phyloP scores from a whole-genome alignment of 1,284 basidiomycete species.

The Tilletiopsis washingtonensis region DNA sequence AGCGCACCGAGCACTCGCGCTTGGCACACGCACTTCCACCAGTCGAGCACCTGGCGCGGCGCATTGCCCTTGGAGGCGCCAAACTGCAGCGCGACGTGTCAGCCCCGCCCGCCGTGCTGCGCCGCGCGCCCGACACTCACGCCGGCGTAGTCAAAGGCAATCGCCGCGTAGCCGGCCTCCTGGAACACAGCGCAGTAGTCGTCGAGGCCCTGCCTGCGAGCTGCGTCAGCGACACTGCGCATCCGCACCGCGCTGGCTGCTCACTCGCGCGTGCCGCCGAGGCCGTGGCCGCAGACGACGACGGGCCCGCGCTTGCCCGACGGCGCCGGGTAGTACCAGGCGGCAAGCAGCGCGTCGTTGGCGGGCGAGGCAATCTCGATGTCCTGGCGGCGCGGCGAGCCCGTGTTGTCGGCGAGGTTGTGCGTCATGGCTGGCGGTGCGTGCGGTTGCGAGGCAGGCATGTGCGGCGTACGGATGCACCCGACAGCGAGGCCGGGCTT shows the following conservation, averaged over 20 bases:
- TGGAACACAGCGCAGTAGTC: background rate
- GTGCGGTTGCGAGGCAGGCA: no score
- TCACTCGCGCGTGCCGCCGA: background rate
- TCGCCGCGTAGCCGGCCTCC: constrained; percentile 9
- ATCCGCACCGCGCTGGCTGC: no score
- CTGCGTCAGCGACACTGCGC: no score
- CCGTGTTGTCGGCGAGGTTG: no score
- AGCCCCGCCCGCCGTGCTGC: background rate
- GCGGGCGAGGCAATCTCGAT: background rate
- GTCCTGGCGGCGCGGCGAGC: no score
- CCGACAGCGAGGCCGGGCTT: no score
- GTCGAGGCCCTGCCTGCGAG: background rate
- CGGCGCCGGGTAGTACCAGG: background rate
- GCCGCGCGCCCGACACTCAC: background rate
- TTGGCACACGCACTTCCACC: no score
- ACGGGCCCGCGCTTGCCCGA: background rate
- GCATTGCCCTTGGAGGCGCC: constrained; percentile 17
- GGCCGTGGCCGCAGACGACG: background rate
- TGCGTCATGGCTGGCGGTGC: no score
- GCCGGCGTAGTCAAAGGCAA: constrained; percentile 31
- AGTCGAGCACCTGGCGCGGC: constrained; percentile 29
- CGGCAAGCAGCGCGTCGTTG: background rate
- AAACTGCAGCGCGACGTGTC: constrained; percentile 1
- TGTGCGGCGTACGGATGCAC: no score
- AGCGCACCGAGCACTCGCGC: no score